A percentile compares a stretch with the other conserved stretches of the same genome.
phyloP scores from a whole-genome alignment of 2,329 filamentous ascomycete species.

The Whalleya microplaca region DNA sequence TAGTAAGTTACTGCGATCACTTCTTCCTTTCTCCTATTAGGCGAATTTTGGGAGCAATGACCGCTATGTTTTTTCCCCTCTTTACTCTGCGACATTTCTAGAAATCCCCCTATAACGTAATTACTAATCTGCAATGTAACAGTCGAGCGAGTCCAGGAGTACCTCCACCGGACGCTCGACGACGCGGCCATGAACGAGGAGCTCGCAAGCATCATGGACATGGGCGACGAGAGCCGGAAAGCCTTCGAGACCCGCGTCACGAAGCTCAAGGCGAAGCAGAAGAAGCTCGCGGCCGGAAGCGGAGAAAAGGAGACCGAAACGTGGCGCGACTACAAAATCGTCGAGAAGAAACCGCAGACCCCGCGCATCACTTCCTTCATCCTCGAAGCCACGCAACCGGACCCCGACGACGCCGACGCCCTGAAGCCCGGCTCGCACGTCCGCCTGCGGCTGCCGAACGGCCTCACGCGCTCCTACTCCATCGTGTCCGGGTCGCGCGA shows the following conservation, averaged over 20 bases:
- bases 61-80: no score
- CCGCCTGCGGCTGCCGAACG: constrained; percentile 58
- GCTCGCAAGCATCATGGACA: constrained; percentile 53
- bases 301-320: constrained; percentile 27
- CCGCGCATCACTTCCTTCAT: constrained; percentile 54
- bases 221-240: constrained; percentile 53
- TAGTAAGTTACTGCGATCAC: constrained; percentile 15
- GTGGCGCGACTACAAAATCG: constrained; percentile 53
- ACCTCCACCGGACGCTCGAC: constrained; percentile 57
- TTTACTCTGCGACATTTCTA: no score
- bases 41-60: not conserved
- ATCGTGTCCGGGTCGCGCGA: constrained; percentile 55
- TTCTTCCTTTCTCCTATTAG: not conserved
- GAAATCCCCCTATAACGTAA: not conserved
- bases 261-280: constrained; percentile 44
- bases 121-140: not conserved
- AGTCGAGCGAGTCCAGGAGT: constrained; percentile 64
- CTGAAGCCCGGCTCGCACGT: constrained; percentile 54
- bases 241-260: constrained; percentile 56
- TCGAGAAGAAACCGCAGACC: constrained; percentile 56
- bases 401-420: constrained; percentile 39
- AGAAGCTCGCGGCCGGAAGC: constrained; percentile 25
- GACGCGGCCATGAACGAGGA: constrained; percentile 56
- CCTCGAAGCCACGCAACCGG: constrained; percentile 49
- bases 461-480: constrained; percentile 63